Conservation (phyloP, 2,329 filamentous ascomycete species). For the Epichloe hybrida region DNA sequence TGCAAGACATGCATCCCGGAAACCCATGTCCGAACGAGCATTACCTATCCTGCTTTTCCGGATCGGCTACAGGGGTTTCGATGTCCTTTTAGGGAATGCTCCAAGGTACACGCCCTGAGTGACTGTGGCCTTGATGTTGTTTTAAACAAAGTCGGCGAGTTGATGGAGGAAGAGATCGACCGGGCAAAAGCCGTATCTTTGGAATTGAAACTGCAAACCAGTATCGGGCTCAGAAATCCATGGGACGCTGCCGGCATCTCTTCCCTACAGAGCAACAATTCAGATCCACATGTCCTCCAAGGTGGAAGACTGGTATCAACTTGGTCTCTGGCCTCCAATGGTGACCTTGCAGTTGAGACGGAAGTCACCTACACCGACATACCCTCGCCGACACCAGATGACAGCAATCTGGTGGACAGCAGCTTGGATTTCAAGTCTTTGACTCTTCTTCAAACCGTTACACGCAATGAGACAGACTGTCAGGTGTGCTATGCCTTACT, state of each 20-base stretch:
- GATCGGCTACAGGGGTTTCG: conserved; percentile 54
- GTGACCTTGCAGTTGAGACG: conserved; percentile 41
- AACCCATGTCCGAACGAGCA: conserved; percentile 48
- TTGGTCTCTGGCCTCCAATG: conserved; percentile 50
- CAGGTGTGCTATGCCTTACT: conserved; percentile 77
- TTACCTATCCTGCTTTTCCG: conserved; percentile 62
- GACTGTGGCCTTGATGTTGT: conserved; percentile 71
- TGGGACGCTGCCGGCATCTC: conserved; percentile 28
- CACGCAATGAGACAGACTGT: conserved; percentile 66
- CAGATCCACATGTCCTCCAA: conserved; percentile 23
- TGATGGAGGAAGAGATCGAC: conserved; percentile 41
- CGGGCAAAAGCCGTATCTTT: conserved; percentile 20
- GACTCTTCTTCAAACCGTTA: conserved; percentile 43
- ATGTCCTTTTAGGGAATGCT: conserved; percentile 60
- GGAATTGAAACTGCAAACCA: conserved; percentile 19
- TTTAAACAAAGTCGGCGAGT: conserved; percentile 55
- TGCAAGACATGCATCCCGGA: conserved; percentile 64
- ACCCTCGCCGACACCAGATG: conserved; percentile 2
- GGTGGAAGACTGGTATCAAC: conserved; percentile 52
- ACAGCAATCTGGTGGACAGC: not conserved
- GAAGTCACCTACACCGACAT: conserved; percentile 37
- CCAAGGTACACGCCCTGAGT: conserved; percentile 56
- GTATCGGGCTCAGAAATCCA: conserved; percentile 23
- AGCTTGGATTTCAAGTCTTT: conserved; percentile 19
- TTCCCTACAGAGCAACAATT: conserved; percentile 23